Conservation (phyloP, 2,329 filamentous ascomycete genomes). For the Coleophoma crateriformis region DNA sequence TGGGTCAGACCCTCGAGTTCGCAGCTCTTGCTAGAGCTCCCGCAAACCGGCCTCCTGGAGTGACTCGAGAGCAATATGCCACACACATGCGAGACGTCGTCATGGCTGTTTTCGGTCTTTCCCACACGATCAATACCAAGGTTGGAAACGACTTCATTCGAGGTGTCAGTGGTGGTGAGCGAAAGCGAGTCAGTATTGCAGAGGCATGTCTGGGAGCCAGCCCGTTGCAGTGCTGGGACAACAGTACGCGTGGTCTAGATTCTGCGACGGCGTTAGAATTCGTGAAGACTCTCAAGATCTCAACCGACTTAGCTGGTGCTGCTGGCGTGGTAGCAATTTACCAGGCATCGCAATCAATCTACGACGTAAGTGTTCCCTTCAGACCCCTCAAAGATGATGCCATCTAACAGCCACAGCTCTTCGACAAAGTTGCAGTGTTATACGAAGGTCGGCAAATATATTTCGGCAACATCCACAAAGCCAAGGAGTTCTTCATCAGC, state of each 20-base stretch:
- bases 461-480: slow-evolving; percentile 58
- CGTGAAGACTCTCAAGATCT: slow-evolving; percentile 59
- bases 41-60: slow-evolving; percentile 54
- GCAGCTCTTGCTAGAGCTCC: slow-evolving; percentile 66
- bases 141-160: slow-evolving; percentile 71
- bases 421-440: slow-evolving; percentile 64
- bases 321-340: slow-evolving; percentile 66
- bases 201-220: slow-evolving; percentile 59
- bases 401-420: slow-evolving; percentile 37
- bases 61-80: slow-evolving; percentile 52
- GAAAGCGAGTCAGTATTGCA: slow-evolving; percentile 77
- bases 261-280: slow-evolving; percentile 70
- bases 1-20: slow-evolving; percentile 69
- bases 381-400: neutral
- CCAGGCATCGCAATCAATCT: slow-evolving; percentile 64
- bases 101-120: slow-evolving; percentile 65
- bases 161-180: slow-evolving; percentile 65
- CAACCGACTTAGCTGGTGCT: slow-evolving; percentile 57
- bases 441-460: slow-evolving; percentile 67
- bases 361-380: slow-evolving; percentile 35
- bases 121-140: slow-evolving; percentile 66
- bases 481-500: slow-evolving; percentile 62
- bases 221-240: slow-evolving; percentile 70
- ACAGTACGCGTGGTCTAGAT: slow-evolving; percentile 68
- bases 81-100: slow-evolving; percentile 50